Percentiles rank a stretch among this genome's conserved stretches.
phyloP scores from a whole-genome alignment of 495 filamentous ascomycete genomes.

The Hypoxylon intermedium region DNA sequence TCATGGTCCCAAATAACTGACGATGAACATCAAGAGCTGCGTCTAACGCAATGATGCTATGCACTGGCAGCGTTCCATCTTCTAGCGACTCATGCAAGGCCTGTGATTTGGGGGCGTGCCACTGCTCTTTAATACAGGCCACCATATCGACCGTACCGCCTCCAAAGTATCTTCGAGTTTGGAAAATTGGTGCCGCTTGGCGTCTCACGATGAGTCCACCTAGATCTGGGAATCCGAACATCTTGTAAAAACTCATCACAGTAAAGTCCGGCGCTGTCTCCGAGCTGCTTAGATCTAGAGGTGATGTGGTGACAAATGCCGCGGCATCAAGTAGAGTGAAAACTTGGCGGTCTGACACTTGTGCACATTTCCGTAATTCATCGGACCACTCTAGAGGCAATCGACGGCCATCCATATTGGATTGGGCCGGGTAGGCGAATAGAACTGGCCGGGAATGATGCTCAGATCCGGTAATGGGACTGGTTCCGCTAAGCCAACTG shows the following conservation, averaged over 20 bases:
- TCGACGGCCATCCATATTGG: conserved; percentile 89
- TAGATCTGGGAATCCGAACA: conserved; percentile 94
- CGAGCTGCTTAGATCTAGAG: conserved; percentile 71
- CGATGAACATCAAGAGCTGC: conserved; percentile 73
- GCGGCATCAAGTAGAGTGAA: conserved; percentile 94
- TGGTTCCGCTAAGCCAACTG: conserved; percentile 61
- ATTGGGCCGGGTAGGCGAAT: conserved; percentile 89
- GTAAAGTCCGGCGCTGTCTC: conserved; percentile 80
- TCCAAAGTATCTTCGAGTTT: conserved; percentile 79
- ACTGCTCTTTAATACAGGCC: conserved; percentile 64
- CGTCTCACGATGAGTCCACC: conserved; percentile 87
- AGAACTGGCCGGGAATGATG: conserved; percentile 49
- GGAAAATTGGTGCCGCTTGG: conserved; percentile 66
- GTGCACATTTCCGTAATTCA: conserved; percentile 51
- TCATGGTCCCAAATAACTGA: conserved; percentile 74
- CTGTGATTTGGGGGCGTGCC: conserved; percentile 75
- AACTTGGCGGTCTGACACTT: conserved; percentile 30
- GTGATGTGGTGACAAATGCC: conserved; percentile 76
- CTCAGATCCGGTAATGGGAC: conserved; percentile 23
- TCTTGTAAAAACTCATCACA: conserved; percentile 92
- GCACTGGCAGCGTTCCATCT: conserved; percentile 88
- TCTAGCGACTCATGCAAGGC: conserved; percentile 83
- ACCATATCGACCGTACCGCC: conserved; percentile 94
- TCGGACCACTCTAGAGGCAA: conserved; percentile 74
- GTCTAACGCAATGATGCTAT: conserved; percentile 83